Conservation (phyloP, 2,329 filamentous ascomycete genomes). For the Cercospora brassicicola region DNA sequence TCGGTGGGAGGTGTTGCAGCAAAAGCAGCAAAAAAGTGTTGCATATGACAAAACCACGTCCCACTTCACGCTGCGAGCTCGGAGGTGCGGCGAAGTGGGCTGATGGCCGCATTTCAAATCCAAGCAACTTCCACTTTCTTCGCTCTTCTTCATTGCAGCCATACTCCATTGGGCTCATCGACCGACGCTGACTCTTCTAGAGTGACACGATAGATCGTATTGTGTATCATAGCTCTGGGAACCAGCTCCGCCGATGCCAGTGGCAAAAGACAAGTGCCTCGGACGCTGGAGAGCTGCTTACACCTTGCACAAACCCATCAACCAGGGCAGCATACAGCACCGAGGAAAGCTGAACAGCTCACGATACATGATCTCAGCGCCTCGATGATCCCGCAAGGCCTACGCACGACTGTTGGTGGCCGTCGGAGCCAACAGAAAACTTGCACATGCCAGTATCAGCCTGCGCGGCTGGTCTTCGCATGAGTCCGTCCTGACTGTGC, state of each 20-base stretch:
- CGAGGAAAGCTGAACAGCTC: no score
- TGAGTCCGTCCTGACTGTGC: no score
- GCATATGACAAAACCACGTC: neutral
- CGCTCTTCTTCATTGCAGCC: neutral
- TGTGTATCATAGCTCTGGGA: neutral
- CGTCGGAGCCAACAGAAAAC: no score
- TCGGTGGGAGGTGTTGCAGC: neutral
- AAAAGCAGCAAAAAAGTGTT: neutral
- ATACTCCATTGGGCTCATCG: neutral
- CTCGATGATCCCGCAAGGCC: no score
- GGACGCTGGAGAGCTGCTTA: neutral
- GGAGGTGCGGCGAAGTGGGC: slow-evolving; percentile 1
- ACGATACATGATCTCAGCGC: no score
- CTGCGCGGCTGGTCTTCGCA: no score
- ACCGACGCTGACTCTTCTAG: neutral
- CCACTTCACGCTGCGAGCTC: neutral
- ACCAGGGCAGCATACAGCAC: neutral
- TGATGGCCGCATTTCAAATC: slow-evolving; percentile 2
- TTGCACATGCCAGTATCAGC: no score
- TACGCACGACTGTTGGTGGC: no score
- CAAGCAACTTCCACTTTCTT: neutral
- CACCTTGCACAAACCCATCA: neutral
- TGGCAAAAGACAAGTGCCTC: neutral
- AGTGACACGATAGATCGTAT: neutral
- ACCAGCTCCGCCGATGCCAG: neutral